These are phyloP conservation scores for Fusarium sp. DNA, from an alignment of 2,329 filamentous ascomycete genomes.

Conservation along the genomic window DNA sequence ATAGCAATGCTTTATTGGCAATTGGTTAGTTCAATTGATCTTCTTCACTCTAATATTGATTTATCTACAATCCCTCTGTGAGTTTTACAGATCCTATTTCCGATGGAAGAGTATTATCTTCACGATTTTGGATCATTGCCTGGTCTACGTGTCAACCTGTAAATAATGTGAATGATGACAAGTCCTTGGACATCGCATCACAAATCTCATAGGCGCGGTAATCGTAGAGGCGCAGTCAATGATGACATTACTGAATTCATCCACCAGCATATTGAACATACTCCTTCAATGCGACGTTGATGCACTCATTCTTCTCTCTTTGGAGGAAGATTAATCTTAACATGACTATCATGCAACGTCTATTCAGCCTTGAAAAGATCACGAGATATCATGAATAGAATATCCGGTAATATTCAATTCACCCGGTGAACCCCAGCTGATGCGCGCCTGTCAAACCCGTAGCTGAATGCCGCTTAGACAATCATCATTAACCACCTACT, in stretches of 20 bases:
- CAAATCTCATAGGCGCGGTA: background rate
- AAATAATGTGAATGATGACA: accelerated
- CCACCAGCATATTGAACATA: background rate
- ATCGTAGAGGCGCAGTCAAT: background rate
- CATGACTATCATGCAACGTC: background rate
- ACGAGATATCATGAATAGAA: background rate
- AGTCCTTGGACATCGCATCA: accelerated
- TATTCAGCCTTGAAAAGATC: background rate
- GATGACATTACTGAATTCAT: background rate
- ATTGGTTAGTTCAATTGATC: accelerated
- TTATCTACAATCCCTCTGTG: accelerated
- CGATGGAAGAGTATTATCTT: accelerated
- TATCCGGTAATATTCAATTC: background rate
- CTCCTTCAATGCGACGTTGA: background rate
- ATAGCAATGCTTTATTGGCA: accelerated
- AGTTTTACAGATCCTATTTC: accelerated
- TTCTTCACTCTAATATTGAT: accelerated
- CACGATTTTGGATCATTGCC: accelerated
- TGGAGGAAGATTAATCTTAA: background rate
- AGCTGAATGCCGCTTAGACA: background rate
- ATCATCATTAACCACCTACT: background rate
- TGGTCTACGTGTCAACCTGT: accelerated
- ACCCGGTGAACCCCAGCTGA: background rate
- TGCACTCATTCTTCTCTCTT: background rate
- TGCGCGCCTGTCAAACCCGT: background rate